phyloP scores from a whole-genome alignment of 257 asterid genomes.

The Plantago elongata region DNA sequence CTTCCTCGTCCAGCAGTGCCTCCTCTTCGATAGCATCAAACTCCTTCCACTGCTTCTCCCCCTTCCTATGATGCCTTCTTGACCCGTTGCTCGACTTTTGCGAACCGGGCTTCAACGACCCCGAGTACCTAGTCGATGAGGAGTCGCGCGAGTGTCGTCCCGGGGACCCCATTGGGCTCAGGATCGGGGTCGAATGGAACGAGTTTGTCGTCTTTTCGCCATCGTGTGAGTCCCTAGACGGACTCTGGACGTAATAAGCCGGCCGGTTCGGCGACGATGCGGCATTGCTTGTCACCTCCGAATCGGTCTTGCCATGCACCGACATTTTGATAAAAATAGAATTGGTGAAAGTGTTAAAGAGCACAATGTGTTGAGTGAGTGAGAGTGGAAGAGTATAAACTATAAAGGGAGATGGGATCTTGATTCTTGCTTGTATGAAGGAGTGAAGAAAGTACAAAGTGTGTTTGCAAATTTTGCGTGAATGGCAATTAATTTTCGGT shows the following conservation, averaged over 20 bases:
- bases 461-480: slow-evolving; percentile 24
- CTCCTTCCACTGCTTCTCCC: slow-evolving; percentile 61
- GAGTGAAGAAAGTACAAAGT: slow-evolving; percentile 32
- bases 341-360: slow-evolving; percentile 5
- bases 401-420: slow-evolving; percentile 18
- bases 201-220: slow-evolving; percentile 93
- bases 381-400: not conserved
- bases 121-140: slow-evolving; percentile 84
- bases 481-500: slow-evolving; percentile 26
- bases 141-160: slow-evolving; percentile 94
- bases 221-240: slow-evolving; percentile 92
- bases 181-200: slow-evolving; percentile 79
- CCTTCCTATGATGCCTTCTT: slow-evolving; percentile 36
- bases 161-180: slow-evolving; percentile 89
- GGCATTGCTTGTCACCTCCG: slow-evolving; percentile 86
- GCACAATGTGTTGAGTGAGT: not conserved
- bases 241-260: slow-evolving; percentile 92
- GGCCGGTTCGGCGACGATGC: slow-evolving; percentile 79
- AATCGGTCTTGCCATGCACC: slow-evolving; percentile 77
- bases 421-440: slow-evolving; percentile 27
- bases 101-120: slow-evolving; percentile 76
- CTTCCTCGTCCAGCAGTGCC: slow-evolving; percentile 70
- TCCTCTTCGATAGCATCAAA: slow-evolving; percentile 94
- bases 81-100: slow-evolving; percentile 80
- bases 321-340: slow-evolving; percentile 32